These are phyloP conservation scores for Chloranthus sessilifolius DNA, from an alignment of 164 flowering plant genomes.

Conservation along the genomic window DNA sequence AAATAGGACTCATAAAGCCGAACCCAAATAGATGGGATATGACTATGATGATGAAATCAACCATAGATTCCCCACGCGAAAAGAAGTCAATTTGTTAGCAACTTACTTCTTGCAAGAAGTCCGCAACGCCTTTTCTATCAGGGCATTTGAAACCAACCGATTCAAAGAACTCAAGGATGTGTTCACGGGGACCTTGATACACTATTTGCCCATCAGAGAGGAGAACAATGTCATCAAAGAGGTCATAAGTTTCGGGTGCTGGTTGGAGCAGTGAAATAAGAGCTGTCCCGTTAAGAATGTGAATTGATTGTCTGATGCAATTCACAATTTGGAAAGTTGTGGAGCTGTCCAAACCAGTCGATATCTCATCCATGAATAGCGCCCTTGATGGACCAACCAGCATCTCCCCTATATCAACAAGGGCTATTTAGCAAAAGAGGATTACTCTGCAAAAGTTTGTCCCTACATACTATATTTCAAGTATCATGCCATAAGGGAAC, in stretches of 20 bases:
- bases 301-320: conserved; percentile 38
- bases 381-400: conserved; percentile 49
- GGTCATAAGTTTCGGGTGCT: conserved; percentile 49
- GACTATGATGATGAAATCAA: too few species aligned
- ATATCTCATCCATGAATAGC: conserved; percentile 63
- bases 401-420: conserved; percentile 39
- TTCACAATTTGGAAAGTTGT: conserved; percentile 51
- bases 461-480: too few species aligned
- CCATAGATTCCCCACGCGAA: too few species aligned
- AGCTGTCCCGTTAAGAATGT: conserved; percentile 36
- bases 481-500: too few species aligned
- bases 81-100: background rate
- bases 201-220: conserved; percentile 51
- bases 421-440: background rate
- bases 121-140: conserved; percentile 51
- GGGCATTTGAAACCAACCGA: conserved; percentile 53
- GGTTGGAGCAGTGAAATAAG: conserved; percentile 54
- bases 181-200: conserved; percentile 52
- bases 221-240: conserved; percentile 56
- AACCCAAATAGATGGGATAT: too few species aligned
- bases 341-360: conserved; percentile 53
- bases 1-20: too few species aligned
- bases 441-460: too few species aligned
- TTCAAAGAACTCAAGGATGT: conserved; percentile 51
- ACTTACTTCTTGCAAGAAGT: conserved; percentile 53